Base-by-base conservation (phyloP, 495 filamentous ascomycete genomes). In the Durotheca rogersii region DNA sequence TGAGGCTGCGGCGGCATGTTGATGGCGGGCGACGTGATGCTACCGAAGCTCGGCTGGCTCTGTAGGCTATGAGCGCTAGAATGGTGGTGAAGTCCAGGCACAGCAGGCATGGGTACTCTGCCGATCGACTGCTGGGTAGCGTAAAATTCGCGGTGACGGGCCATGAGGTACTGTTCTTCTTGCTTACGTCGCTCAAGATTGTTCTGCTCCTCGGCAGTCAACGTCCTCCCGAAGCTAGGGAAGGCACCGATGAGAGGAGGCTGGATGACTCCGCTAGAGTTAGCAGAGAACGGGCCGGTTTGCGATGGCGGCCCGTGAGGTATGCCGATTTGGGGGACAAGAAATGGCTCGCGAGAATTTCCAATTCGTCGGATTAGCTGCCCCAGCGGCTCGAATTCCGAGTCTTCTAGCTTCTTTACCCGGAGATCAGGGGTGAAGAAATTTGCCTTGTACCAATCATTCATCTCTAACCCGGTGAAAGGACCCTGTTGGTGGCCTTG, bases 371-470 rank as follows among this genome's bases (percentile, higher is more conserved):
- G 80, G 52, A 98, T 96, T 17, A 98, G 77, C 65, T 95, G 89
- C 6, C 92, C 93, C n/a, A 98, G 71, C 15, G 91, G 94, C 69
- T 98, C 94, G 50, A 96, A 98, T 31, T 98, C 91, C 0, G 75
- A 70, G 56, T 97, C 93, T 68, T 98, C 93, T 3, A 88, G 71
- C 59, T 95, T 94, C 72, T 92, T 95, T 42, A 98, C 92, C 36
- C 91, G 83, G 20, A 98, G 77, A 50, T 98, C 92, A 0, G 90
- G 81, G 7, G 89, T 93, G 71, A 98, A 98, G 74, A 96, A 98
- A 34, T 90, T 90, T 36, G 89, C 94, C 69, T 96, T 96, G 72
- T 95, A 98, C 93, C 93, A 98, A 60, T 98, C 93, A 61, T 98
- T 91, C 93, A 98, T 98, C 67, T 97, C 93, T 37, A 98, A 75